phyloP scores from a whole-genome alignment of 2,329 filamentous ascomycete species.

The Aplosporella prunicola region DNA sequence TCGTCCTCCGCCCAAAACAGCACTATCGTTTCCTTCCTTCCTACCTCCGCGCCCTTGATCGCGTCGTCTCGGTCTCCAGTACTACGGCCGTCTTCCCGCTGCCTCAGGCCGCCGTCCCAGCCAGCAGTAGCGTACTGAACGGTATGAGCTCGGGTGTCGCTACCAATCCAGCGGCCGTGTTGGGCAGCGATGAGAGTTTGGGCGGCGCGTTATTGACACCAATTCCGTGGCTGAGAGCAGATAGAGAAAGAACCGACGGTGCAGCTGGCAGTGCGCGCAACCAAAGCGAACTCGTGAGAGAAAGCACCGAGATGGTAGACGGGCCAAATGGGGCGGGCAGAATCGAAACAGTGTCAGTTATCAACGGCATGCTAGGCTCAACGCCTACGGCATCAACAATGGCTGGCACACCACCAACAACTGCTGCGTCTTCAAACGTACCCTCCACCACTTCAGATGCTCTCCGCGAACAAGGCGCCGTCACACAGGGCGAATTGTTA shows the following conservation, averaged over 20 bases:
- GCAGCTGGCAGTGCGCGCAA: conserved; percentile 14
- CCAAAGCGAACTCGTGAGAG: conserved; percentile 53
- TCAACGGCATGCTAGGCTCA: conserved; percentile 57
- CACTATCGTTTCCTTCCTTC: conserved; percentile 76
- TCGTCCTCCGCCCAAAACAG: conserved; percentile 63
- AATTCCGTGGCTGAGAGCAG: conserved; percentile 67
- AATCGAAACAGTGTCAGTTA: conserved; percentile 72
- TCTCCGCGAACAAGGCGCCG: conserved; percentile 39
- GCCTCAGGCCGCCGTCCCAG: conserved; percentile 48
- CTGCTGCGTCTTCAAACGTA: conserved; percentile 3
- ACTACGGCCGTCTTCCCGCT: conserved; percentile 73
- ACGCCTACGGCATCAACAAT: conserved; percentile 21
- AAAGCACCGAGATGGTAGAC: conserved; percentile 71
- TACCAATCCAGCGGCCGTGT: conserved; percentile 29
- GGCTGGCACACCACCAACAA: background rate
- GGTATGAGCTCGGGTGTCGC: conserved; percentile 52
- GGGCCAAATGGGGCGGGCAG: conserved; percentile 70
- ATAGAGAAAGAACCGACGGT: conserved; percentile 20
- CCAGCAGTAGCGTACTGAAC: conserved; percentile 38
- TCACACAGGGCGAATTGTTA: conserved; percentile 72
- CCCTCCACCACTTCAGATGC: conserved; percentile 21
- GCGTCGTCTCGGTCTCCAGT: conserved; percentile 83
- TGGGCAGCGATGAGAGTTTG: conserved; percentile 79
- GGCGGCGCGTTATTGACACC: conserved; percentile 87
- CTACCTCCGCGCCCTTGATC: conserved; percentile 84